Evolutionary conservation across 768 basidiomycete species (phyloP), one percentile per base, ranked within the genome.

Genomic region (Amanita rimosa): DNA sequence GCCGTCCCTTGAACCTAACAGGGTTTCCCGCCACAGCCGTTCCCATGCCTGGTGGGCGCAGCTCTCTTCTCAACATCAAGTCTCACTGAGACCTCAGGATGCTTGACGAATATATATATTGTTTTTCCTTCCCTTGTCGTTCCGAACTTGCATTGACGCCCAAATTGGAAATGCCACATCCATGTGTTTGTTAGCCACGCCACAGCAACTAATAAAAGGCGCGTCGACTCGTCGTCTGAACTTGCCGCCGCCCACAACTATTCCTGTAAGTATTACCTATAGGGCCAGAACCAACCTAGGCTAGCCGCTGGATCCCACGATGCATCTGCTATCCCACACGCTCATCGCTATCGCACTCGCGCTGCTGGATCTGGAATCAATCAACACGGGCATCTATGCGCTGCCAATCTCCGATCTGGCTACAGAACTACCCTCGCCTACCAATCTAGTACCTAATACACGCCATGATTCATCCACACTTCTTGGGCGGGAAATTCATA

Each of bases 111-210:
- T 11, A 29, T 13, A n/a, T n/a, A n/a, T n/a, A n/a, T n/a, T n/a
- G n/a, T n/a, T n/a, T n/a, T n/a, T n/a, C n/a, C n/a, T n/a, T n/a
- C n/a, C n/a, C 22, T 24, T 24, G 44, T 19, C 21, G 29, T 43
- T n/a, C 24, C 5, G 22, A 7, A 8, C 27, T 26, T 26, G 26
- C 6, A 35, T 26, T 31, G 41, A 29, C 27, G 41, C 26, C 24
- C 14, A 22, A 46, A 46, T 4, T 37, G 26, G 46, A 47, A 47
- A 47, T 39, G 26, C 46, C n/a, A 37, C 35, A 47, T 47, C 35
- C 13, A 27, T 9, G 13, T 31, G 9, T 48, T 48, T 48, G 47
- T 34, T 39, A 41, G 21, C 46, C 46, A 14, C 35, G 22, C 17
- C 26, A 34, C 26, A 13, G 5, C 34, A 6, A 16, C n/a, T 3